A percentile compares a stretch with the other conserved stretches of the same genome.
phyloP scores from a whole-genome alignment of 2,329 filamentous ascomycete species.

The Colletotrichum lini region DNA sequence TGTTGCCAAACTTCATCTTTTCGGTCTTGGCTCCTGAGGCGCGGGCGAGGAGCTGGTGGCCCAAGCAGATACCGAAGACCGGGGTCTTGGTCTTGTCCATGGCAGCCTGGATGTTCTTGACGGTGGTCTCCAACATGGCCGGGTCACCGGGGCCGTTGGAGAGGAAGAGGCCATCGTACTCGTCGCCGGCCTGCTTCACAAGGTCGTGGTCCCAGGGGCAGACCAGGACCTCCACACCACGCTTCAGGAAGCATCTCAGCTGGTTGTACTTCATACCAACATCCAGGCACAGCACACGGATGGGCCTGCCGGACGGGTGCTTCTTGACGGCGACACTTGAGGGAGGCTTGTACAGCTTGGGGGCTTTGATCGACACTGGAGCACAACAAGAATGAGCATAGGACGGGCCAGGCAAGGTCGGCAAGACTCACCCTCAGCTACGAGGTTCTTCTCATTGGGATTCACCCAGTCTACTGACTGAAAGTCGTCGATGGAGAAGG shows the following conservation, averaged over 20 bases:
- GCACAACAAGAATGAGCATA: constrained; percentile 56
- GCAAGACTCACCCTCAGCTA: constrained; percentile 85
- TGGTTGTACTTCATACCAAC: constrained; percentile 99
- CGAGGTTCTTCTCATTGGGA: constrained; percentile 93
- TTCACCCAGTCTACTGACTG: constrained; percentile 90
- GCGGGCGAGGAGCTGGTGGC: constrained; percentile 92
- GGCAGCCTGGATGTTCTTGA: constrained; percentile 83
- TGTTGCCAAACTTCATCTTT: constrained; percentile 99
- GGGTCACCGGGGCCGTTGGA: constrained; percentile 98
- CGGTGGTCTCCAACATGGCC: constrained; percentile 83
- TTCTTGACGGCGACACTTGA: constrained; percentile 76
- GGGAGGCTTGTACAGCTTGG: constrained; percentile 87
- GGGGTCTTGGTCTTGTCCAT: constrained; percentile 86
- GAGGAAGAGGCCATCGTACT: constrained; percentile 97
- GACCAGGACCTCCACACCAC: constrained; percentile 93
- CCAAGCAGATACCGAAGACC: constrained; percentile 96
- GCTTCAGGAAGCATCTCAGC: constrained; percentile 89
- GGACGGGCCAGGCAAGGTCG: constrained; percentile 37
- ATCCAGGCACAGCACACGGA: constrained; percentile 93
- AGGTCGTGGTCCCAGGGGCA: constrained; percentile 98
- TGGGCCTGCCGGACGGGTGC: constrained; percentile 88
- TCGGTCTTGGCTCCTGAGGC: constrained; percentile 87
- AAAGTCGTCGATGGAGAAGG: constrained; percentile 65
- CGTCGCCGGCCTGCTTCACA: constrained; percentile 78
- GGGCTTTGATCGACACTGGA: constrained; percentile 88